Evolutionary conservation across 805 yeast genomes (phyloP), one percentile per base, ranked within the genome.

Genomic region (Monosporozyma yasuniensis): DNA sequence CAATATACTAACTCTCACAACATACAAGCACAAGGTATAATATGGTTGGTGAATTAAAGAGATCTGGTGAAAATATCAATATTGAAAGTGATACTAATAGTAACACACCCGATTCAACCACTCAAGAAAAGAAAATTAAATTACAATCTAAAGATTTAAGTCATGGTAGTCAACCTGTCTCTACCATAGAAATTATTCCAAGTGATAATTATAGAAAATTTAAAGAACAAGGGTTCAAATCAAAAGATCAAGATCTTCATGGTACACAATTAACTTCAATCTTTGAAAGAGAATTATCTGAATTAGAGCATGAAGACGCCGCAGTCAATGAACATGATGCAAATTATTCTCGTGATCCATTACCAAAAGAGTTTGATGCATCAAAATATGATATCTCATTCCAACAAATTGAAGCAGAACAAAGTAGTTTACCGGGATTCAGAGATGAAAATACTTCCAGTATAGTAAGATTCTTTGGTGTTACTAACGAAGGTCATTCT

Each of bases 321-420:
- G 53, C 50, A 10, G 60, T 39, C 53, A 63, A 47, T 30, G 62
- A 50, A 37, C 23, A 34, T 14, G 56, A 28, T 61, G 60, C 42
- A 61, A 55, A 59, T 5, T 78, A 80, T 78, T 73, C 77, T 52
- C 75, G 91, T 54, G 85, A 93, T 0, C 72, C 76, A 0, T 58
- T 80, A 5, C 78, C 84, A 2, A 39, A 48, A 1, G 71, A 70
- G 41, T 80, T 83, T 54, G 70, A 76, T 48, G 75, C 83, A 2
- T 57, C 60, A 0, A 63, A 64, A 1, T 61, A 65, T 38, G 89
- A 84, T 58, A 73, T 85, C 25, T 73, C 77, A 0, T 90, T 90
- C 64, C 98, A 93, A 66, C 99, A 93, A 61, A 72, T 93, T 58
- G 99, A 93, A 65, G 96, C 95, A 1, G 98, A 93, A 60, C 99